Percentiles rank a stretch among this genome's conserved stretches.
These are phyloP conservation scores for Trametes meyenii DNA, from an alignment of 768 basidiomycete species.

Conservation along the genomic window DNA sequence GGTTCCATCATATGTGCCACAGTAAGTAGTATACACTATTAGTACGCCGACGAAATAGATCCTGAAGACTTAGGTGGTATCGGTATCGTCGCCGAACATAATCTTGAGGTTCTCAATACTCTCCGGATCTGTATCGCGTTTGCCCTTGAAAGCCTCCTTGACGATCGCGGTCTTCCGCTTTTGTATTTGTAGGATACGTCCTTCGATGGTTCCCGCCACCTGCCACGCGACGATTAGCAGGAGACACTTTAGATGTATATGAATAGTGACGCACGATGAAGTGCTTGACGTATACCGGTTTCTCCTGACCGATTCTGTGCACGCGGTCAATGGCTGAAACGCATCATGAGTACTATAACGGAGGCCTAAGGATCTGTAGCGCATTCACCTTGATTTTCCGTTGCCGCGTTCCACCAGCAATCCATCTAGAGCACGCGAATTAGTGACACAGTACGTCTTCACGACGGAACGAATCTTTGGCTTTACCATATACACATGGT, in stretches of 20 bases:
- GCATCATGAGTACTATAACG: not conserved
- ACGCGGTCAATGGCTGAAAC: constrained; percentile 78
- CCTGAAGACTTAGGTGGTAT: not conserved
- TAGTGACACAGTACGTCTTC: no score
- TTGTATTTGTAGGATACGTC: constrained; percentile 79
- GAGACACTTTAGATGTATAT: not conserved
- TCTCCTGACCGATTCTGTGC: constrained; percentile 83
- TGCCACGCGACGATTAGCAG: constrained; percentile 30
- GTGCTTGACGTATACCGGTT: constrained; percentile 81
- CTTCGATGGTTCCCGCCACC: constrained; percentile 78
- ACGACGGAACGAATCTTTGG: not conserved
- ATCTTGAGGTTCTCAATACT: constrained; percentile 82
- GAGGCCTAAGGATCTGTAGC: not conserved
- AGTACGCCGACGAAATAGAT: not conserved
- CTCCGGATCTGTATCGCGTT: constrained; percentile 58
- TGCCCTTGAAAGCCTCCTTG: constrained; percentile 78
- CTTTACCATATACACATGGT: constrained; percentile 83
- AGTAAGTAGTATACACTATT: not conserved
- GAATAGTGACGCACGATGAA: constrained; percentile 66
- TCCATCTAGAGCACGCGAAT: constrained; percentile 63
- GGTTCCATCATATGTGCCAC: no score
- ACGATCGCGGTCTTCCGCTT: constrained; percentile 86
- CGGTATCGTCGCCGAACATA: constrained; percentile 56
- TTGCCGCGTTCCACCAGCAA: constrained; percentile 90
- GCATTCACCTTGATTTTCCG: constrained; percentile 70